Evolutionary conservation across 345 rosid genomes (phyloP).

Genomic region (Rhizophora apiculata): DNA sequence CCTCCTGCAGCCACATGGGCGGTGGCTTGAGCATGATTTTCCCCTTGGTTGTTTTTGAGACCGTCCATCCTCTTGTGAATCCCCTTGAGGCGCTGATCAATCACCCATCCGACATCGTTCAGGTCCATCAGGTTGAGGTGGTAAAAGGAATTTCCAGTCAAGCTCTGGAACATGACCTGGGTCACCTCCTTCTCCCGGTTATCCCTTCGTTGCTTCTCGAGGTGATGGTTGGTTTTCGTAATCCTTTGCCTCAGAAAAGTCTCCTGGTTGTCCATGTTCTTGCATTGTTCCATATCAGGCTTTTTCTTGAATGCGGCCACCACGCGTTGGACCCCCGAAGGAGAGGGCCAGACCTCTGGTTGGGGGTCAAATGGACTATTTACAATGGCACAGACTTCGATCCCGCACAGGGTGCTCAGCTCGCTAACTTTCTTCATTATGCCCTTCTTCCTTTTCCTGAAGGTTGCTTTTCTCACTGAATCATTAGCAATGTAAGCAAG

Average conservation of each 20-base stretch:
- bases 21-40: not conserved
- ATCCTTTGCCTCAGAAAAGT: conserved; percentile 40
- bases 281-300: conserved; percentile 45
- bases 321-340: conserved; percentile 27
- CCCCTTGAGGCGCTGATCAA: conserved; percentile 31
- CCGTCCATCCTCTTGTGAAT: conserved; percentile 9
- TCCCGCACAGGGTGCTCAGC: conserved; percentile 55
- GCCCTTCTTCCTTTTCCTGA: conserved; percentile 62
- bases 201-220: conserved; percentile 37
- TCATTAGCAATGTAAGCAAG: conserved; percentile 46
- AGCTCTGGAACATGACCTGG: conserved; percentile 27
- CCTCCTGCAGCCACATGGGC: not conserved
- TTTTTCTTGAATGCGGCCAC: conserved; percentile 30
- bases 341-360: conserved; percentile 55
- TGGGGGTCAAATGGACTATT: conserved; percentile 32
- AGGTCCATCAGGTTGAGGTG: conserved; percentile 32
- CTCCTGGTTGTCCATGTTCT: conserved; percentile 48
- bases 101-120: conserved; percentile 36
- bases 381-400: conserved; percentile 45
- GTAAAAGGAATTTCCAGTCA: conserved; percentile 14
- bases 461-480: conserved; percentile 49
- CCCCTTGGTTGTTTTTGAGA: not conserved
- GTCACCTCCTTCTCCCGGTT: conserved; percentile 41
- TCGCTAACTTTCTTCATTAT: conserved; percentile 61
- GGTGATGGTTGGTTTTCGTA: conserved; percentile 27